Conservation (phyloP, 768 basidiomycete genomes). For the Psilocybe subaeruginosa region DNA sequence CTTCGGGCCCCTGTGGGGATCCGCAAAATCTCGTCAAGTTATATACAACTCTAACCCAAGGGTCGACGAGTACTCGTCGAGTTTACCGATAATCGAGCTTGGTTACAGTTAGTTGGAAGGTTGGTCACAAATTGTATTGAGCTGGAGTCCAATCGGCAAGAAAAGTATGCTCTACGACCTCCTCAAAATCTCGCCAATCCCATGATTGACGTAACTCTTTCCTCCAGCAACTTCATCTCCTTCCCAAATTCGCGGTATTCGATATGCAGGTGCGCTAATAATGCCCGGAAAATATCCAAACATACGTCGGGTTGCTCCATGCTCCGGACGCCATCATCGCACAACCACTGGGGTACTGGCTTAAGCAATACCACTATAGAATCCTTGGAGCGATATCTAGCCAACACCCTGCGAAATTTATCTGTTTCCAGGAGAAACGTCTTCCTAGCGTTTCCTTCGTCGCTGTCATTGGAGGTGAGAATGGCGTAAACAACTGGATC, state of each 20-base stretch:
- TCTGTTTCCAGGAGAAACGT: slow-evolving; percentile 34
- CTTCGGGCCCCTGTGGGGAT: no score
- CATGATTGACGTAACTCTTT: slow-evolving; percentile 29
- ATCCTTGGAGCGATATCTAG: slow-evolving; percentile 37
- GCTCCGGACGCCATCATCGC: slow-evolving; percentile 65
- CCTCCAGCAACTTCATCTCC: slow-evolving; percentile 43
- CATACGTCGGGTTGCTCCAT: slow-evolving; percentile 50
- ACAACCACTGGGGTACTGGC: slow-evolving; percentile 60
- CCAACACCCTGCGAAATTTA: slow-evolving; percentile 44
- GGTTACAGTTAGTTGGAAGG: no score
- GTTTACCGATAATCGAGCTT: no score
- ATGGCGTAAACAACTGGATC: slow-evolving; percentile 68
- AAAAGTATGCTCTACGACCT: no score
- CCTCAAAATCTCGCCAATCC: slow-evolving; percentile 9
- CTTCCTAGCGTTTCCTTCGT: slow-evolving; percentile 38
- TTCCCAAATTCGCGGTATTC: slow-evolving; percentile 47
- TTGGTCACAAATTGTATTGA: no score
- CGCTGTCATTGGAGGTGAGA: slow-evolving; percentile 41
- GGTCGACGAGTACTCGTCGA: no score
- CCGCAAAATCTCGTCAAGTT: no score
- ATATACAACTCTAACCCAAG: no score
- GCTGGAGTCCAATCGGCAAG: no score
- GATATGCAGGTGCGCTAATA: slow-evolving; percentile 46
- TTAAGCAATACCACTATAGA: slow-evolving; percentile 57
- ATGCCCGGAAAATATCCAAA: slow-evolving; percentile 37